Evolutionary conservation across 176 grass and related monocot species (phyloP).

Genomic region (Lolium rigidum): DNA sequence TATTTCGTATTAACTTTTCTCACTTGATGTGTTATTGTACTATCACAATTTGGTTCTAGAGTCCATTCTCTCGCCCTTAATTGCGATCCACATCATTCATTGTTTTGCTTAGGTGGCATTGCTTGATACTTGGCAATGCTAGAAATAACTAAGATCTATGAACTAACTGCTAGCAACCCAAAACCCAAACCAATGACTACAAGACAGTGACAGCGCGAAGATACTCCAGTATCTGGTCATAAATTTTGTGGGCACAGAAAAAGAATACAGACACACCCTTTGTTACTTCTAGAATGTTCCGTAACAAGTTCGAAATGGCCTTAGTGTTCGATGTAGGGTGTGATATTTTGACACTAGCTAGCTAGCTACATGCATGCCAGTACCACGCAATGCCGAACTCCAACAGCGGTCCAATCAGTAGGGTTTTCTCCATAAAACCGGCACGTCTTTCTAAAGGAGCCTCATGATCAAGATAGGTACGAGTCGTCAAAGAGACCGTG

Average conservation of each 20-base stretch:
- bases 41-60: no score
- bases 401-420: not conserved
- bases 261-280: not conserved
- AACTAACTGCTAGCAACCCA: no score
- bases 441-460: constrained; percentile 8
- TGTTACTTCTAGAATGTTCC: not conserved
- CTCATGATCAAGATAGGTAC: not conserved
- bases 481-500: not conserved
- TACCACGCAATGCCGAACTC: not conserved
- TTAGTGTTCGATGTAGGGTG: not conserved
- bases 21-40: no score
- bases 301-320: not conserved
- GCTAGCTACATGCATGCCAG: not conserved
- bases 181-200: no score
- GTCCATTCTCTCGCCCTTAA: not conserved
- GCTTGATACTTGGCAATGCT: not conserved
- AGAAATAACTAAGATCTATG: no score
- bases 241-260: not conserved
- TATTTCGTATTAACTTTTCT: no score
- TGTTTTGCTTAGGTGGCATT: not conserved
- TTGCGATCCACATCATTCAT: not conserved
- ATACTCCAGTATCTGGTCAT: no score
- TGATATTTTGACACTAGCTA: not conserved
- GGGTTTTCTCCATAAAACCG: not conserved
- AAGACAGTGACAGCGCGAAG: no score